Evolutionary conservation across 2,329 filamentous ascomycete genomes (phyloP).

Genomic region (Arthrobotrys sphaeroides): DNA sequence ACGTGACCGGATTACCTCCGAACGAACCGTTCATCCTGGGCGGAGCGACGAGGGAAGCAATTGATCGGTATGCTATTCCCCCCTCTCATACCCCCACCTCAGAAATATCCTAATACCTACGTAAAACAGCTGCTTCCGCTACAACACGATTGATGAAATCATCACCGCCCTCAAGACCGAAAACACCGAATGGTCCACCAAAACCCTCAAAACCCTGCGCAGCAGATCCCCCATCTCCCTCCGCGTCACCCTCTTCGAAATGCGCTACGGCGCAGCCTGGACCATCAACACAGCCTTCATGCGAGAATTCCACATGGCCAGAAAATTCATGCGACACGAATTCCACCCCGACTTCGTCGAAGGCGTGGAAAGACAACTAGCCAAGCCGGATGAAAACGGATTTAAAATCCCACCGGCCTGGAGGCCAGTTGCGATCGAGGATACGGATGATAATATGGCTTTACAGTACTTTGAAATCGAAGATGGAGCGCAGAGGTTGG

Average conservation of each 20-base stretch:
- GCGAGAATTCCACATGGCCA: constrained; percentile 83
- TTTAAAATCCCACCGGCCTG: constrained; percentile 70
- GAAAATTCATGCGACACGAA: constrained; percentile 82
- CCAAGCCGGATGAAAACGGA: constrained; percentile 57
- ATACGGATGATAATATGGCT: constrained; percentile 70
- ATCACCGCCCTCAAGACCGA: constrained; percentile 71
- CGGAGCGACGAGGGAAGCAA: constrained; percentile 77
- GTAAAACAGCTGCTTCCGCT: constrained; percentile 69
- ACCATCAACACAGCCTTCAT: constrained; percentile 84
- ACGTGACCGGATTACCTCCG: constrained; percentile 82
- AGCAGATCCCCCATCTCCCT: constrained; percentile 86
- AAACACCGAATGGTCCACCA: constrained; percentile 72
- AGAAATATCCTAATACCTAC: background rate
- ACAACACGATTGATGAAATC: constrained; percentile 75
- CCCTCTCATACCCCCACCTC: background rate
- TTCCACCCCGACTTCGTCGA: constrained; percentile 80
- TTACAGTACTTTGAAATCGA: constrained; percentile 74
- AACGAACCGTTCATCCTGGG: constrained; percentile 73
- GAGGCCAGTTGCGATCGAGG: constrained; percentile 77
- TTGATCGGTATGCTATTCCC: constrained; percentile 74
- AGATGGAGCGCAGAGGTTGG: constrained; percentile 61
- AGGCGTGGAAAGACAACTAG: constrained; percentile 82
- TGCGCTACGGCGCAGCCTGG: constrained; percentile 80
- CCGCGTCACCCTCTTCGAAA: constrained; percentile 82
- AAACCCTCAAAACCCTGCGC: constrained; percentile 78